Evolutionary conservation across 192 early-diverging fungal genomes (phyloP).

Genomic region (Physocladia obscura): DNA sequence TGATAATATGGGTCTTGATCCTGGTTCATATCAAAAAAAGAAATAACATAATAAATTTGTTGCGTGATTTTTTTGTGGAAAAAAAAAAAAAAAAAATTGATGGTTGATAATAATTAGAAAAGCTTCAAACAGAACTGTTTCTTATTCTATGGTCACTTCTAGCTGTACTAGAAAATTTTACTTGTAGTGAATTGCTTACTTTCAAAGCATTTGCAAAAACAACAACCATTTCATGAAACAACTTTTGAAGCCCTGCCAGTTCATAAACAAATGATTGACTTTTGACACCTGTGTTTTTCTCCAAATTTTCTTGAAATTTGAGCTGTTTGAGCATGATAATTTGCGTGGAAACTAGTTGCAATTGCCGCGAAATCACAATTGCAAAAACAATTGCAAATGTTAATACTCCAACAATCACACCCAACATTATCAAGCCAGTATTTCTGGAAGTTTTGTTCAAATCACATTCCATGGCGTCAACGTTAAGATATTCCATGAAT

Average conservation of each 20-base stretch:
- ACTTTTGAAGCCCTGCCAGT: constrained; percentile 12
- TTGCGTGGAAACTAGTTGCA: constrained; percentile 2
- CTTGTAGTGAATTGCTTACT: too few relatives aligned
- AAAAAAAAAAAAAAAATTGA: too few relatives aligned
- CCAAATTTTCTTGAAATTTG: constrained; percentile 15
- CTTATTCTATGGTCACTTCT: too few relatives aligned
- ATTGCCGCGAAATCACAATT: not conserved
- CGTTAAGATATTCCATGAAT: constrained; percentile 2
- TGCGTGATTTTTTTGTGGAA: too few relatives aligned
- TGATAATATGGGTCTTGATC: too few relatives aligned
- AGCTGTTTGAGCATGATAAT: constrained; percentile 18
- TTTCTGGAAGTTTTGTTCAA: not conserved
- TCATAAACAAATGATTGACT: constrained; percentile 11
- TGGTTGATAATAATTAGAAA: too few relatives aligned
- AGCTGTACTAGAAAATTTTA: too few relatives aligned
- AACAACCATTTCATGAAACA: constrained; percentile 9
- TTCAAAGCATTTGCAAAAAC: not conserved
- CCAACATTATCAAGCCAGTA: constrained; percentile 17
- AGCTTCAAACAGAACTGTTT: too few relatives aligned
- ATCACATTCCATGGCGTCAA: constrained; percentile 1
- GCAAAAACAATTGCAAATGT: constrained; percentile 3
- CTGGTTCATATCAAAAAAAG: too few relatives aligned
- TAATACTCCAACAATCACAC: constrained; percentile 10
- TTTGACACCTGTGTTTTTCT: constrained; percentile 12
- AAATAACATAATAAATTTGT: too few relatives aligned